phyloP scores from a whole-genome alignment of 306 rosid species.

The Prunus mongolica region DNA sequence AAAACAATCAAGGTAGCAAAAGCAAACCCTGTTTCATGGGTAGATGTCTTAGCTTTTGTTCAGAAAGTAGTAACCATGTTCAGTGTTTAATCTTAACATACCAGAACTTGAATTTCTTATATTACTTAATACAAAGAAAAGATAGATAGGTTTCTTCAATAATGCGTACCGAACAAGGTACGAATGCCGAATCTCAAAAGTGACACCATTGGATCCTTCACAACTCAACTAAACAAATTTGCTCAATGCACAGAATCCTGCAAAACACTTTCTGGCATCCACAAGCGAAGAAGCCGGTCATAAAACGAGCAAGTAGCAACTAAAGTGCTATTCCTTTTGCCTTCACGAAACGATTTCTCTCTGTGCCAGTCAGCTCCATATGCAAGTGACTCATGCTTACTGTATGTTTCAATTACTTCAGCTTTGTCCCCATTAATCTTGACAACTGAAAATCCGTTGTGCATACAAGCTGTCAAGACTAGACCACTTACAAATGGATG shows the following conservation, averaged over 20 bases:
- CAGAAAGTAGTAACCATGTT: background rate
- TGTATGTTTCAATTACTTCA: slow-evolving; percentile 66
- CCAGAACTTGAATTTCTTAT: background rate
- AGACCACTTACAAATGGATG: slow-evolving; percentile 57
- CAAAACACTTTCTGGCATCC: slow-evolving; percentile 54
- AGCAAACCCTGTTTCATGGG: background rate
- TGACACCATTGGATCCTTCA: slow-evolving; percentile 8
- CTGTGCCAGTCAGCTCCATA: slow-evolving; percentile 90
- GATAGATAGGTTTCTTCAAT: background rate
- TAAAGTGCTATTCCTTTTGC: slow-evolving; percentile 36
- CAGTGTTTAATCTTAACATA: background rate
- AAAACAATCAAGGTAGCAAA: background rate
- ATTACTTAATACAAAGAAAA: background rate
- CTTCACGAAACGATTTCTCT: slow-evolving; percentile 32
- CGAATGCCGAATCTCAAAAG: slow-evolving; percentile 8
- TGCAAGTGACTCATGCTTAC: slow-evolving; percentile 74
- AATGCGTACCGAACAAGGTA: background rate
- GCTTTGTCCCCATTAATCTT: slow-evolving; percentile 35
- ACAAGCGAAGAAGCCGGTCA: slow-evolving; percentile 64
- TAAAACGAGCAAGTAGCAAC: slow-evolving; percentile 93
- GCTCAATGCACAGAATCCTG: slow-evolving; percentile 3
- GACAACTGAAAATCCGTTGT: slow-evolving; percentile 83
- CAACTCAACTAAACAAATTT: background rate
- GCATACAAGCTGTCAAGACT: slow-evolving; percentile 94
- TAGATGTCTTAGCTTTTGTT: slow-evolving; percentile 2